A percentile compares a stretch with the other conserved stretches of the same genome.
These are phyloP conservation scores for Cyclocybe cylindracea DNA, from an alignment of 768 basidiomycete species.

Conservation along the genomic window DNA sequence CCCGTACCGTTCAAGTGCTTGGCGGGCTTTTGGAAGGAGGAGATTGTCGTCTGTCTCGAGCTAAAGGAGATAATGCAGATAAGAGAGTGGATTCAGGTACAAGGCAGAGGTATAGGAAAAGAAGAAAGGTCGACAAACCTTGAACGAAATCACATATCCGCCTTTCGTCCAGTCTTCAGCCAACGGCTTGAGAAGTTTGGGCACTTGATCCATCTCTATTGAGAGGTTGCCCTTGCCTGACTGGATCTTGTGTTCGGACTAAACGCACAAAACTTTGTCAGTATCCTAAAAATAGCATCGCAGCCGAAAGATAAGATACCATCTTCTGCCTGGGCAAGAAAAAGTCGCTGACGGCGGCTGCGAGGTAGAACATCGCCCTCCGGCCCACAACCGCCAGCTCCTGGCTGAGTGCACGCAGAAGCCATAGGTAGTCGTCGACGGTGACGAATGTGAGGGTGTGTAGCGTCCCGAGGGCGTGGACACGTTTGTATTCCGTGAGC, in stretches of 20 bases:
- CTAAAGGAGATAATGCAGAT: conserved; percentile 37
- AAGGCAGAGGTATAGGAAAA: not conserved
- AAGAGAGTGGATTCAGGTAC: not conserved
- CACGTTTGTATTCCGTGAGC: conserved; percentile 70
- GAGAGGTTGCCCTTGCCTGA: conserved; percentile 91
- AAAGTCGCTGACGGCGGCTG: conserved; percentile 98
- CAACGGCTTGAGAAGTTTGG: conserved; percentile 91
- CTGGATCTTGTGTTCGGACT: conserved; percentile 99
- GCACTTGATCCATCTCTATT: conserved; percentile 99
- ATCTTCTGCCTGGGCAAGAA: conserved; percentile 88
- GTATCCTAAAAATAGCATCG: not conserved
- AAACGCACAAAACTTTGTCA: not conserved
- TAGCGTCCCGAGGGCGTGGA: conserved; percentile 63
- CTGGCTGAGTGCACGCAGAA: conserved; percentile 66
- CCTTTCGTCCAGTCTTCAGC: conserved; percentile 92
- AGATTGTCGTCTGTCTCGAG: conserved; percentile 88
- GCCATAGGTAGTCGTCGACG: conserved; percentile 92
- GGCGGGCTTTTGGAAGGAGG: conserved; percentile 87
- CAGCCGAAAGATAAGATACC: conserved; percentile 47
- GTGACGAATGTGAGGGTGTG: conserved; percentile 87
- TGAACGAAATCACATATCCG: conserved; percentile 96
- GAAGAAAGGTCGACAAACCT: conserved; percentile 50
- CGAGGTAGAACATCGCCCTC: conserved; percentile 83
- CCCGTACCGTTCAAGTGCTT: conserved; percentile 89
- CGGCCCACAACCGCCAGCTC: too few species aligned